Evolutionary conservation across 2,329 filamentous ascomycete species (phyloP), one percentile per base, ranked within the genome.

Genomic region (Colletotrichum paranaense): DNA sequence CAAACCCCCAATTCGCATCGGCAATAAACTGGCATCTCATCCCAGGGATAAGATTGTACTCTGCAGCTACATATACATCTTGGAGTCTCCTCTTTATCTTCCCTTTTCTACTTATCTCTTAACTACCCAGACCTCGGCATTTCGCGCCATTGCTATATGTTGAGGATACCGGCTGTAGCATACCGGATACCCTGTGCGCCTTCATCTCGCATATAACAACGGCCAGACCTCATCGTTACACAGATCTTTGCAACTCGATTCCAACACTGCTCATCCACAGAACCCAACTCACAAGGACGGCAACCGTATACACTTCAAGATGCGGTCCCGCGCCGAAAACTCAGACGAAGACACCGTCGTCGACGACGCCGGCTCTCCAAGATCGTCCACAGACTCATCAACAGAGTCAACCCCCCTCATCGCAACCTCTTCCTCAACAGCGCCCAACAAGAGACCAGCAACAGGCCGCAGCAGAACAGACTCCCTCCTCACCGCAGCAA

Each of bases 361-460:
- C 35, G 24, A 26, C 35, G 56, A 67, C 68, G 30, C 30, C 58
- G 4, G 52, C 30, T 55, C 58, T 38, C 38, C 68, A 14, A 59
- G 30, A 19, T 38, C 55, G 12, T 59, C 58, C 16, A 56, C 42
- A 32, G 62, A 62, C 19, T 46, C 38, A n/a, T 19, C 65, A 12
- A 73, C 68, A 26, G 69, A 73, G 24, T 52, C 35, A 5, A 74
- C 69, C 69, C 69, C 73, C 12, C 64, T 73, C 42, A 7, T 73
- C 52, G n/a, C 46, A 4, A 26, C 7, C 7, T 5, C 11, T 11
- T 11, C 42, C 30, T 32, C 30, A 32, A 3, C 30, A 11, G 8
- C 30, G n/a, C 49, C 64, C 35, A 57, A 7, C 19, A 30, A 46
- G 49, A 58, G 63, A 16, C 62, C 68, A 62, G 62, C 49, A 26